Conservation (phyloP, 2,329 filamentous ascomycete species). For the Pseudogymnoascus sp. region DNA sequence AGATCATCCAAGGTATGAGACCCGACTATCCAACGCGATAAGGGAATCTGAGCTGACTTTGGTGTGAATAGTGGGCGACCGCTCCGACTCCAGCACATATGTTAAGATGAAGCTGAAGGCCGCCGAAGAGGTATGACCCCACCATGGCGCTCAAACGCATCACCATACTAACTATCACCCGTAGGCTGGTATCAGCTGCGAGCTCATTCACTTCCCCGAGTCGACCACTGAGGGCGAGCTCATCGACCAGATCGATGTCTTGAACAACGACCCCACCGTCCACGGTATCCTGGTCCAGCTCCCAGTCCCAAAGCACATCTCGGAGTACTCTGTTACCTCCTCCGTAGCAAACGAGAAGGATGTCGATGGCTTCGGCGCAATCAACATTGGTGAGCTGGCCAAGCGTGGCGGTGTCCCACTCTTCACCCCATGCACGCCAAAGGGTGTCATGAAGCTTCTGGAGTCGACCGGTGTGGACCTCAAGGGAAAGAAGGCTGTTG, state of each 20-base stretch:
- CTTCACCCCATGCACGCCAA: conserved; percentile 92
- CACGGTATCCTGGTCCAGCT: conserved; percentile 93
- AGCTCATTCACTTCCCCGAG: conserved; percentile 75
- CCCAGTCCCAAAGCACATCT: conserved; percentile 79
- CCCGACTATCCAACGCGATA: conserved; percentile 13
- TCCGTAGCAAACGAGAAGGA: conserved; percentile 91
- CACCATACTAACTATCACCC: conserved; percentile 15
- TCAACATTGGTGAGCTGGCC: conserved; percentile 92
- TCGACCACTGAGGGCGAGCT: conserved; percentile 77
- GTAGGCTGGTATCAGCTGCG: conserved; percentile 85
- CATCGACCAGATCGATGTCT: conserved; percentile 66
- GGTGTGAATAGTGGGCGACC: conserved; percentile 63
- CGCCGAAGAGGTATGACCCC: conserved; percentile 63
- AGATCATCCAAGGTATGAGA: conserved; percentile 81
- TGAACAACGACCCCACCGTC: conserved; percentile 80
- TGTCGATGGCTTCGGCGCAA: conserved; percentile 90
- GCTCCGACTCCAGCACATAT: conserved; percentile 96
- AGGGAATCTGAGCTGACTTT: conserved; percentile 12
- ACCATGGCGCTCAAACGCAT: conserved; percentile 12
- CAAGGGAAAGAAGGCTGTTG: conserved; percentile 85
- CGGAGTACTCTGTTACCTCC: conserved; percentile 83
- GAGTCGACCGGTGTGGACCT: conserved; percentile 75
- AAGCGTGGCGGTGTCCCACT: conserved; percentile 85
- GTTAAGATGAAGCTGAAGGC: conserved; percentile 99
- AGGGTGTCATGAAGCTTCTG: conserved; percentile 91